These are phyloP conservation scores for Ophiostoma piceae DNA, from an alignment of 2,329 filamentous ascomycete species.

Conservation along the genomic window DNA sequence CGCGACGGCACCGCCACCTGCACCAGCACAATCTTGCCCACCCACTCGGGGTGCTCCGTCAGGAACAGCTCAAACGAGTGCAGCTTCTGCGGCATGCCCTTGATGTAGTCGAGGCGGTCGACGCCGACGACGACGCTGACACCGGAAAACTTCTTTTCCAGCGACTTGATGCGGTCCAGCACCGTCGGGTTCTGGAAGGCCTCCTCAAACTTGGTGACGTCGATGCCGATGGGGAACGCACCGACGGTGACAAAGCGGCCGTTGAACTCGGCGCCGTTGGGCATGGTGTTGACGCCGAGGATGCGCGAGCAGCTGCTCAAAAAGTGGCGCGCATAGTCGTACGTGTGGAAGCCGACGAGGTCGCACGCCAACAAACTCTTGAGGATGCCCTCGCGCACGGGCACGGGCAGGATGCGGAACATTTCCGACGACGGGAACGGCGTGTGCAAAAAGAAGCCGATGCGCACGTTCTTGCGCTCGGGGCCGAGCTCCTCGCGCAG, in stretches of 20 bases:
- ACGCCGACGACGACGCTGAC: constrained; percentile 96
- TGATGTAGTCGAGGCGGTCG: constrained; percentile 96
- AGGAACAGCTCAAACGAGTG: constrained; percentile 95
- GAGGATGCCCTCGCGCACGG: constrained; percentile 83
- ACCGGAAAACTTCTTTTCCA: constrained; percentile 88
- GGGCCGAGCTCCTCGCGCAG: constrained; percentile 80
- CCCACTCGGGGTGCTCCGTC: constrained; percentile 95
- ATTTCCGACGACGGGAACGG: constrained; percentile 97
- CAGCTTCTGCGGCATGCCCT: constrained; percentile 94
- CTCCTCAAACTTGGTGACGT: constrained; percentile 92
- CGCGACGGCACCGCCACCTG: constrained; percentile 93
- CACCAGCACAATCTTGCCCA: constrained; percentile 92
- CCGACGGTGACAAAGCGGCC: constrained; percentile 85
- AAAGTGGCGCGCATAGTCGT: constrained; percentile 98
- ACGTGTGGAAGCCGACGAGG: constrained; percentile 95
- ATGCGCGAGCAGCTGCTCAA: constrained; percentile 94
- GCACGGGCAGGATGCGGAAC: constrained; percentile 90
- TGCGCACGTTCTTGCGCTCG: constrained; percentile 85
- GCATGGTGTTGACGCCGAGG: constrained; percentile 71
- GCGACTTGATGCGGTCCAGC: constrained; percentile 75
- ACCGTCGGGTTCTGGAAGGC: constrained; percentile 81
- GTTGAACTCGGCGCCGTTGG: constrained; percentile 87
- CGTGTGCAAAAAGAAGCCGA: constrained; percentile 96
- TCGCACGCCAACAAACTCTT: constrained; percentile 88
- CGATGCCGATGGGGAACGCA: constrained; percentile 95